Evolutionary conservation across 2,329 filamentous ascomycete genomes (phyloP).

Genomic region (Massarina eburnea): DNA sequence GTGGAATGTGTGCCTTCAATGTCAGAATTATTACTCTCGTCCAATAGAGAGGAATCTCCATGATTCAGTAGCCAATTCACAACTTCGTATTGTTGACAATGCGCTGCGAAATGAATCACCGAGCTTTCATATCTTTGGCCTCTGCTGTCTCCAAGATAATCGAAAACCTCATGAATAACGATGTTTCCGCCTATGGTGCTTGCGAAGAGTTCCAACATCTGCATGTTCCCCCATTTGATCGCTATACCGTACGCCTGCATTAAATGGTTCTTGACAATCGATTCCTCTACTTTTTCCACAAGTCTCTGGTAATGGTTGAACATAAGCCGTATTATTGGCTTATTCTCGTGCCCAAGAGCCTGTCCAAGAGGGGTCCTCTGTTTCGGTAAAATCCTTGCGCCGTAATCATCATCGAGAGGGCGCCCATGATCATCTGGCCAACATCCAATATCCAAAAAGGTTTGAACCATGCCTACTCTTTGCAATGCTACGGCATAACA

Average conservation of each 20-base stretch:
- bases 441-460: background rate
- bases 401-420: background rate
- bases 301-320: background rate
- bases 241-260: background rate
- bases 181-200: background rate
- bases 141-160: background rate
- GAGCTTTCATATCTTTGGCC: background rate
- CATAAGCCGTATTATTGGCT: too few relatives aligned
- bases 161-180: too few relatives aligned
- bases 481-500: background rate
- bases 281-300: background rate
- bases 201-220: background rate
- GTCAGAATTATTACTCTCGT: background rate
- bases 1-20: background rate
- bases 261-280: background rate
- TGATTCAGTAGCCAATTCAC: background rate
- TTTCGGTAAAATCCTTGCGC: background rate
- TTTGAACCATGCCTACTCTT: background rate
- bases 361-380: background rate
- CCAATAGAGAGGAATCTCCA: background rate
- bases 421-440: slow-evolving; percentile 1
- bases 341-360: too few relatives aligned
- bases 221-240: background rate
- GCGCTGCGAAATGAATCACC: background rate
- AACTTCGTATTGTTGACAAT: background rate